phyloP scores from a whole-genome alignment of 139 green algal species.

The Zygnema cylindricum region DNA sequence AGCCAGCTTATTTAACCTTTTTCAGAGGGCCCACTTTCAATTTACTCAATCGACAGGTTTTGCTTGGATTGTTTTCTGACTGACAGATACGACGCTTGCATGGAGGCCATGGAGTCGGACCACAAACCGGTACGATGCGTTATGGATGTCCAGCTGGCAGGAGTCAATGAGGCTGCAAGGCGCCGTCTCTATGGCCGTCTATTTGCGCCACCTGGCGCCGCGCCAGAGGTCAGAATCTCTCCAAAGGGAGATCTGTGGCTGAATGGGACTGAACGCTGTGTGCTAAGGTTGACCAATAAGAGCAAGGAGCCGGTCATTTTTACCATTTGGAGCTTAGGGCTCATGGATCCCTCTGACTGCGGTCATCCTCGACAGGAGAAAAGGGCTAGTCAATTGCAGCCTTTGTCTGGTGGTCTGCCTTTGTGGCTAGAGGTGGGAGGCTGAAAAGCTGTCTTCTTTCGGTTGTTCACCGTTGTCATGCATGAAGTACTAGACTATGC shows the following conservation, averaged over 20 bases:
- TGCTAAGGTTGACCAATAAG: conserved; percentile 5
- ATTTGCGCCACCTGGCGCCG: neutral
- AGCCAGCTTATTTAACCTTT: neutral
- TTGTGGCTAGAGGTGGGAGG: too few species aligned
- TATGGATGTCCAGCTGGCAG: conserved; percentile 66
- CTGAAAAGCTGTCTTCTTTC: neutral
- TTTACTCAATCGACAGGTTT: neutral
- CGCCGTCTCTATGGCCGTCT: conserved; percentile 4
- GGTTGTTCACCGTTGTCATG: neutral
- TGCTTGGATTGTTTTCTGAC: neutral
- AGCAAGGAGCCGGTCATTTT: neutral
- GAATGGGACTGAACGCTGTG: neutral
- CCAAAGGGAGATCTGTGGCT: neutral
- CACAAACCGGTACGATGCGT: conserved; percentile 86
- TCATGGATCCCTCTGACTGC: neutral
- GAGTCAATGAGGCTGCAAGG: conserved; percentile 27
- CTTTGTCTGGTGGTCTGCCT: neutral
- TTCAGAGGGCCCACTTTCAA: too few species aligned
- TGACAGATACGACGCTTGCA: conserved; percentile 21
- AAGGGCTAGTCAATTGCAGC: neutral
- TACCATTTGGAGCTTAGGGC: neutral
- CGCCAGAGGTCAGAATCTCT: neutral
- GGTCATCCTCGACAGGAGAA: neutral
- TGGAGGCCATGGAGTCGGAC: conserved; percentile 86
- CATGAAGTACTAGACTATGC: too few species aligned